These are phyloP conservation scores for Penicillium concentricum DNA, from an alignment of 2,329 filamentous ascomycete genomes.

Conservation along the genomic window DNA sequence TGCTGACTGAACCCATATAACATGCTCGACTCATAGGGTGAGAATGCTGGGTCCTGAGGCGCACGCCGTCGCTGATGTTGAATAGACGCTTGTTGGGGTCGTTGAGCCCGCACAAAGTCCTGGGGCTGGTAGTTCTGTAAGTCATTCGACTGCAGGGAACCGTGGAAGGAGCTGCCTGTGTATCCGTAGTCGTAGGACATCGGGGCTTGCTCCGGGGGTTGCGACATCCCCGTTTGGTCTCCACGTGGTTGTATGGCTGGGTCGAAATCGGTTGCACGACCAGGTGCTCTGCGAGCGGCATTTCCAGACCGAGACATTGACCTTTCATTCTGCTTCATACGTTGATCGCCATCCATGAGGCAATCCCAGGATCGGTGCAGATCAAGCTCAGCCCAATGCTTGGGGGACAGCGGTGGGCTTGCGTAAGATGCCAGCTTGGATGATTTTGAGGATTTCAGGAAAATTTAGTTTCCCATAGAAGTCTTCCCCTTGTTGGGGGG, in stretches of 20 bases:
- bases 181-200: conserved; percentile 53
- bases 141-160: conserved; percentile 50
- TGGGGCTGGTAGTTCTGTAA: conserved; percentile 61
- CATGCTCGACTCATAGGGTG: conserved; percentile 60
- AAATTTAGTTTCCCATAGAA: not conserved
- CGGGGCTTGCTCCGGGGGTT: conserved; percentile 36
- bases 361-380: conserved; percentile 56
- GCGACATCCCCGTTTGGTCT: conserved; percentile 35
- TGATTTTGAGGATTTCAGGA: conserved; percentile 1
- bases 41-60: conserved; percentile 11
- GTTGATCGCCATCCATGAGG: conserved; percentile 75
- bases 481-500: not conserved
- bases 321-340: conserved; percentile 71
- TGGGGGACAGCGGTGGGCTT: conserved; percentile 63
- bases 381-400: conserved; percentile 59
- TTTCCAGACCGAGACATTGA: conserved; percentile 51
- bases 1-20: conserved; percentile 76
- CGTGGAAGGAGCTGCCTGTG: conserved; percentile 52
- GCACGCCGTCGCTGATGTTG: conserved; percentile 51
- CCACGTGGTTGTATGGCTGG: conserved; percentile 36
- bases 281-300: conserved; percentile 53
- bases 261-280: conserved; percentile 47
- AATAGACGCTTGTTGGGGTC: conserved; percentile 35
- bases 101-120: conserved; percentile 57
- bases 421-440: conserved; percentile 66